A percentile compares a stretch with the other conserved stretches of the same genome.
Evolutionary conservation across 1,284 basidiomycete genomes (phyloP).

Genomic region (Ustilago curta): DNA sequence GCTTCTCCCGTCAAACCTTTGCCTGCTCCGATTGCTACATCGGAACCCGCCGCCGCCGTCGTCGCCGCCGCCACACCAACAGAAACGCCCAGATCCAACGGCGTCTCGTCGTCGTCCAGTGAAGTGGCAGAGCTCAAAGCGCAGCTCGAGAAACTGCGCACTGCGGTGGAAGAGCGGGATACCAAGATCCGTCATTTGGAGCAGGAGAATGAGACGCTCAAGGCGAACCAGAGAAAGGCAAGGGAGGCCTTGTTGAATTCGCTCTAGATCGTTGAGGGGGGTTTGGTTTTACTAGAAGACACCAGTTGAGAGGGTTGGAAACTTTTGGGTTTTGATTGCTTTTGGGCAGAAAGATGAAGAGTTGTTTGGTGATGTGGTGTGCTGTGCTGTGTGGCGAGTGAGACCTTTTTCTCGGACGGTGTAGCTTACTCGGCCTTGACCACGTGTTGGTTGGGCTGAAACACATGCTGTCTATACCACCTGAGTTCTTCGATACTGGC

Average conservation of each 20-base stretch:
- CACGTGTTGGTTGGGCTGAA: no score
- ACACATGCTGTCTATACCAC: constrained; percentile 70
- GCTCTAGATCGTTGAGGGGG: not conserved
- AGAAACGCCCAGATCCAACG: constrained; percentile 9
- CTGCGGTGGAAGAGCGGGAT: constrained; percentile 54
- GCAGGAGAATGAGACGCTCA: constrained; percentile 61
- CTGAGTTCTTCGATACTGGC: constrained; percentile 76
- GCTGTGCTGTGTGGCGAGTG: not conserved
- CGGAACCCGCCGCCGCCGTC: constrained; percentile 7
- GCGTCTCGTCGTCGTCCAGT: not conserved
- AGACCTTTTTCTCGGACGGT: no score
- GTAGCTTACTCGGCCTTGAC: no score
- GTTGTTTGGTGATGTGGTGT: not conserved
- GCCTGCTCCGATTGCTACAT: not conserved
- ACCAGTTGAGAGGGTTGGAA: not conserved
- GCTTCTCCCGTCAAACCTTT: constrained; percentile 27
- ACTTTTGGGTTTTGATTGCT: not conserved
- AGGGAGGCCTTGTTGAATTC: constrained; percentile 43
- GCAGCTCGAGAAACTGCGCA: constrained; percentile 48
- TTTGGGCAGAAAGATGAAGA: no score
- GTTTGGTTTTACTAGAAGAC: not conserved
- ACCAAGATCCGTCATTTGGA: constrained; percentile 62
- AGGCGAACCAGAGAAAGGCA: constrained; percentile 45
- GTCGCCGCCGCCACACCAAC: constrained; percentile 9
- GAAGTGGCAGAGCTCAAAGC: constrained; percentile 30